Evolutionary conservation across 2,329 filamentous ascomycete genomes (phyloP).

Genomic region (Colletotrichum graminicola): DNA sequence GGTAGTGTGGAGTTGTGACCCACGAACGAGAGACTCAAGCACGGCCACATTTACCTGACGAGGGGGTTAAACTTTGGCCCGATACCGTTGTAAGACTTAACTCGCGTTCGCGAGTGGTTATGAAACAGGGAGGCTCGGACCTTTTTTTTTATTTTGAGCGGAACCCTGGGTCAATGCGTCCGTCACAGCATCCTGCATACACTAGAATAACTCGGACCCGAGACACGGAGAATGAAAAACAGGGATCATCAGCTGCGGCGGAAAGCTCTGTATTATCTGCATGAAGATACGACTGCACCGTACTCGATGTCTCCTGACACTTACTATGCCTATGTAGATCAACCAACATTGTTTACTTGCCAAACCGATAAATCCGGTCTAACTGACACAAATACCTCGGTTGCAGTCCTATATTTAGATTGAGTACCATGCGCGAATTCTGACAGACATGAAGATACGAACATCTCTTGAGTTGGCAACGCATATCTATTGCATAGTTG

Average conservation of each 20-base stretch:
- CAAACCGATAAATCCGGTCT: not conserved
- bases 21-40: too few species aligned
- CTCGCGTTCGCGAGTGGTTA: not conserved
- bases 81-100: too few species aligned
- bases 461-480: not conserved
- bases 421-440: not conserved
- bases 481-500: not conserved
- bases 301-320: not conserved
- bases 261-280: not conserved
- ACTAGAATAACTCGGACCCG: not conserved
- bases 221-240: not conserved
- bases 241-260: not conserved
- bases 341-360: too few species aligned
- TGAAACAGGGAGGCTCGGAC: not conserved
- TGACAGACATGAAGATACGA: not conserved
- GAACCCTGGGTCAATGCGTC: slow-evolving; percentile 5
- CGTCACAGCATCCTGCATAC: not conserved
- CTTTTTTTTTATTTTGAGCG: not conserved
- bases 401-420: not conserved
- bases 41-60: too few species aligned
- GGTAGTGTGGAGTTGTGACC: too few species aligned
- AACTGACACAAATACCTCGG: slow-evolving; percentile 5
- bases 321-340: not conserved
- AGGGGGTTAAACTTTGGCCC: too few species aligned
- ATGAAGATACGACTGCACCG: not conserved